Evolutionary conservation across 2,329 filamentous ascomycete species (phyloP), one percentile per base, ranked within the genome.

Genomic region (Colletotrichum viniferum): DNA sequence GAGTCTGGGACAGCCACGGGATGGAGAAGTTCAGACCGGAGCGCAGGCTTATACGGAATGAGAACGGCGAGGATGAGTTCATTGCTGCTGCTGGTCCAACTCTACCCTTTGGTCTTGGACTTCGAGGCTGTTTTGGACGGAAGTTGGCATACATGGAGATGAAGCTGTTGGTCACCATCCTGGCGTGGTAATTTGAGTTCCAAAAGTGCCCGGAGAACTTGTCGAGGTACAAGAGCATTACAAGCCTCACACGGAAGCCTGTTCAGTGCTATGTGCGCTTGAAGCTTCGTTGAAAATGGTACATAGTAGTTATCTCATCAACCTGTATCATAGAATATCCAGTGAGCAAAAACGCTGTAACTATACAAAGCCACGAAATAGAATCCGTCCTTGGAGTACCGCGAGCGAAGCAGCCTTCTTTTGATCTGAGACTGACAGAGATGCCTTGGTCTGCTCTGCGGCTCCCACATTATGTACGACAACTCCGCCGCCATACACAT

Each of bases 61-160:
- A 26, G 52, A 48, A 28, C 7, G 62, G 38, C 43, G 30, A 62
- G 9, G 68, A 71, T 36, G 73, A 71, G 34, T 83, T 80, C 73
- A 76, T 81, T 67, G 56, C 76, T 28, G 63, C 69, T 34, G 78
- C 79, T 0, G 81, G 81, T 2, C 81, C 81, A 3, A 36, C 72
- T 13, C 55, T 82, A 16, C 34, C 69, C 5, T 83, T 82, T 30
- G 77, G 81, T 1, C 32, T 76, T 4, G 81, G 81, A 2, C 55
- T 69, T 1, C 69, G 81, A 26, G 77, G 75, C 2, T 83, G 82
- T 52, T 83, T 78, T 28, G 82, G 81, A 4, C 76, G 78, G 30
- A 76, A 74, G 56, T 38, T 83, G 69, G 81, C 81, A 5, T 80
- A 81, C 55, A 30, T 83, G 7, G 79, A 84, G 76, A 26, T 84